These are phyloP conservation scores for Quercus parvula DNA, from an alignment of 306 rosid species.

Conservation along the genomic window DNA sequence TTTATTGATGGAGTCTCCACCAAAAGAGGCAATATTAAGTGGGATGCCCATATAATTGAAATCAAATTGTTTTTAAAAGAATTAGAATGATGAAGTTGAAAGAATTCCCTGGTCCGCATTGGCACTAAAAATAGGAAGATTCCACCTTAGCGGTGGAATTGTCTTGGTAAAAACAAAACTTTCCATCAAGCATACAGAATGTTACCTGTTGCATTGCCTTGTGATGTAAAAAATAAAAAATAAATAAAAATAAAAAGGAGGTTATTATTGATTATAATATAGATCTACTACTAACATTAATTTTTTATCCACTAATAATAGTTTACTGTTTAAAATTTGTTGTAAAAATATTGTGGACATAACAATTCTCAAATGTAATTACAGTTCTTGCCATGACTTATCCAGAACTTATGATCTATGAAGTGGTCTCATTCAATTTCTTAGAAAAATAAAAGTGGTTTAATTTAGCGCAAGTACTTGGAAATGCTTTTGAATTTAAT, in stretches of 20 bases:
- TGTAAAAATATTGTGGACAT: too few species aligned
- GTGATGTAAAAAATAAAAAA: background rate
- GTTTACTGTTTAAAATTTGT: too few species aligned
- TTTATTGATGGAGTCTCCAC: conserved; percentile 42
- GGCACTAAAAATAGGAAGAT: conserved; percentile 32
- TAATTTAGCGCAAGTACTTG: too few species aligned
- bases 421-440: too few species aligned
- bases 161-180: background rate
- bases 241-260: background rate
- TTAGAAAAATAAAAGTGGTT: too few species aligned
- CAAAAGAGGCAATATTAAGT: conserved; percentile 31
- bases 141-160: conserved; percentile 14
- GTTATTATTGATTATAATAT: too few species aligned
- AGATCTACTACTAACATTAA: too few species aligned
- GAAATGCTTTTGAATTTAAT: too few species aligned
- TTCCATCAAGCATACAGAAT: background rate
- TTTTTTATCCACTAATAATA: too few species aligned
- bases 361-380: too few species aligned
- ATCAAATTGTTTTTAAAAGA: conserved; percentile 17
- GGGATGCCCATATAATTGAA: conserved; percentile 30
- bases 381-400: background rate
- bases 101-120: conserved; percentile 12
- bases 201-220: background rate
- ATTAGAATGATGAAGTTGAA: conserved; percentile 22
- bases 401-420: background rate